Evolutionary conservation across 495 filamentous ascomycete species (phyloP).

Genomic region (Lophiotrema nucula): DNA sequence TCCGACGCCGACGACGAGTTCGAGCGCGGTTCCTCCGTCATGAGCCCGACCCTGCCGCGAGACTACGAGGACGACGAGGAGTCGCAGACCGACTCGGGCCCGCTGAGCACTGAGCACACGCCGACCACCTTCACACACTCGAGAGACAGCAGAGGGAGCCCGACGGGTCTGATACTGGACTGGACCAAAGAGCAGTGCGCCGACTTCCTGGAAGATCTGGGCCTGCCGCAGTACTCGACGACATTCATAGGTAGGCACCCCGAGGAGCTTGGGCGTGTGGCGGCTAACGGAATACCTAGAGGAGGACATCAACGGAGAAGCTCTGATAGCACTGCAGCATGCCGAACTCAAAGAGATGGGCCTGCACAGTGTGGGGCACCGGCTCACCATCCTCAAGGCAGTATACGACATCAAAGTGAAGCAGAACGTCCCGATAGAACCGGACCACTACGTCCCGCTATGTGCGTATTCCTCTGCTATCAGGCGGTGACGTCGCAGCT

Average conservation of each 20-base stretch:
- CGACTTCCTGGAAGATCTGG: constrained; percentile 76
- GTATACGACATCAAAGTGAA: constrained; percentile 94
- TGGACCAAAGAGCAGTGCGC: constrained; percentile 89
- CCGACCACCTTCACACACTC: constrained; percentile 78
- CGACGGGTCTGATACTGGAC: constrained; percentile 76
- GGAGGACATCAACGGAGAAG: constrained; percentile 91
- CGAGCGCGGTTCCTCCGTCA: constrained; percentile 77
- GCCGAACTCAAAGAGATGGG: constrained; percentile 95
- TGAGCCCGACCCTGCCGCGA: constrained; percentile 68
- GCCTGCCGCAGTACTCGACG: constrained; percentile 79
- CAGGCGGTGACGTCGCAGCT: constrained; percentile 10
- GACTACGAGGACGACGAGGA: constrained; percentile 67
- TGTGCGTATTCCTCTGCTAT: constrained; percentile 61
- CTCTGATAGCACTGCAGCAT: constrained; percentile 81
- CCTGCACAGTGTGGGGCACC: constrained; percentile 86
- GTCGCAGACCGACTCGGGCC: constrained; percentile 78
- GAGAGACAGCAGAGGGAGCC: constrained; percentile 65
- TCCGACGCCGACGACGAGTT: constrained; percentile 95
- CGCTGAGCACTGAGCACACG: constrained; percentile 78
- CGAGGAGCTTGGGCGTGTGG: too few relatives aligned
- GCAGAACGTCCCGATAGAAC: constrained; percentile 84
- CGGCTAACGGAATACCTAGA: too few relatives aligned
- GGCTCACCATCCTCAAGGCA: constrained; percentile 88
- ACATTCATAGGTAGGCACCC: constrained; percentile 75
- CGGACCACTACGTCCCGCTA: constrained; percentile 89